Conservation (phyloP, 306 rosid species). For the Amphicarpaea edgeworthii region DNA sequence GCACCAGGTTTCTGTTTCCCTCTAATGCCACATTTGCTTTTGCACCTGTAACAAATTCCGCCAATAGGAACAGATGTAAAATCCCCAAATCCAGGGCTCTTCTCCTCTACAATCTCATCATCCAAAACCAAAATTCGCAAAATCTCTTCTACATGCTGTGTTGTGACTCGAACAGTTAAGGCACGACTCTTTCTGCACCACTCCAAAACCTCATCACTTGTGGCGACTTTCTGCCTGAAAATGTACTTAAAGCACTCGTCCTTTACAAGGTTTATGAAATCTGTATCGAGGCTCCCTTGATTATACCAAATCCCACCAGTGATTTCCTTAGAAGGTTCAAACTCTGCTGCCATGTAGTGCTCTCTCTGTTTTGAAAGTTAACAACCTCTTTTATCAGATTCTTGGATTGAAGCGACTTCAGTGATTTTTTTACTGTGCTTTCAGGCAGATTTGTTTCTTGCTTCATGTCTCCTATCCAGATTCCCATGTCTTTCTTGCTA, state of each 20-base stretch:
- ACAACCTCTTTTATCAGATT: constrained; percentile 69
- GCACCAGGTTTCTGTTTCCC: constrained; percentile 57
- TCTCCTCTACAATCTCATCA: constrained; percentile 59
- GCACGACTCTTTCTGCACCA: constrained; percentile 39
- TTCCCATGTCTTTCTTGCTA: constrained; percentile 66
- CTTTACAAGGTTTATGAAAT: constrained; percentile 56
- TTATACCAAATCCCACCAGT: constrained; percentile 78
- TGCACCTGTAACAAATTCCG: constrained; percentile 67
- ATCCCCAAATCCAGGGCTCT: constrained; percentile 72
- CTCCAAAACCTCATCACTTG: constrained; percentile 58
- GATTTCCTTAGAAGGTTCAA: constrained; percentile 74
- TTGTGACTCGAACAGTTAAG: constrained; percentile 48
- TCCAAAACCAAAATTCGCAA: constrained; percentile 69
- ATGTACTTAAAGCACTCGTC: constrained; percentile 50
- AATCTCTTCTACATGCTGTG: constrained; percentile 65
- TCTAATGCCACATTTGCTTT: constrained; percentile 53
- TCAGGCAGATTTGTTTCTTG: constrained; percentile 59
- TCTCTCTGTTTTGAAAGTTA: constrained; percentile 69
- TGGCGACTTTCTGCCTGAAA: constrained; percentile 56
- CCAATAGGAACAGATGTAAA: constrained; percentile 64
- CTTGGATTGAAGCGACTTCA: constrained; percentile 66
- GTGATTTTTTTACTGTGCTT: constrained; percentile 50
- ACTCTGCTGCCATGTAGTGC: constrained; percentile 75
- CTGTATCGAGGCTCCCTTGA: constrained; percentile 61
- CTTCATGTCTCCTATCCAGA: constrained; percentile 69